phyloP scores from a whole-genome alignment of 73 alveolate genomes.

The Symbiodinium pilosum region DNA sequence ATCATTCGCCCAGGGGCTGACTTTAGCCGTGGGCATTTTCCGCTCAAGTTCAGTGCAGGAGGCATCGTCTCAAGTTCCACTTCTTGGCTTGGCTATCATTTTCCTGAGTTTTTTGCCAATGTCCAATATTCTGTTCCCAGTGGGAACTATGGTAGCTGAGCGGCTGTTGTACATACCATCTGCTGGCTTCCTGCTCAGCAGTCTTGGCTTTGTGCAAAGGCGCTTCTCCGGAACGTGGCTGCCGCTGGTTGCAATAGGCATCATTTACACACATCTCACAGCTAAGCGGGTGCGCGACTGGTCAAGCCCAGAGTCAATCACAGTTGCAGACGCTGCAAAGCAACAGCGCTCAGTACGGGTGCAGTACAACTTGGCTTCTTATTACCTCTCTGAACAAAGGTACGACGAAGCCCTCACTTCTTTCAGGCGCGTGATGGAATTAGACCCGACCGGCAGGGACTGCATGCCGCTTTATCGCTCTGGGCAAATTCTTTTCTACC shows the following conservation, averaged over 20 bases:
- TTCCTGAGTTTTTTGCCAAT: conserved; percentile 54
- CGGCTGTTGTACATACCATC: conserved; percentile 91
- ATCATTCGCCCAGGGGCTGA: not conserved
- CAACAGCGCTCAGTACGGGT: conserved; percentile 47
- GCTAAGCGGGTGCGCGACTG: conserved; percentile 41
- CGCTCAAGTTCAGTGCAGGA: not conserved
- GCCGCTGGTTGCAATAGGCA: not conserved
- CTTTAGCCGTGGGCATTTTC: not conserved
- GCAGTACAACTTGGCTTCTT: conserved; percentile 55
- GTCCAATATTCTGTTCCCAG: conserved; percentile 86
- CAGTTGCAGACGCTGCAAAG: conserved; percentile 45
- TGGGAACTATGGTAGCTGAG: conserved; percentile 85
- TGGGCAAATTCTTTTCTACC: conserved; percentile 70
- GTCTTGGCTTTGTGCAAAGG: not conserved
- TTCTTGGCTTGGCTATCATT: conserved; percentile 48
- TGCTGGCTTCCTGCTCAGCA: conserved; percentile 20
- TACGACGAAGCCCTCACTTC: conserved; percentile 49
- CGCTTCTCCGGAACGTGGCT: not conserved
- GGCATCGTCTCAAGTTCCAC: not conserved
- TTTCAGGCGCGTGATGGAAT: conserved; percentile 22
- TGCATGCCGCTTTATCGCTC: conserved; percentile 51
- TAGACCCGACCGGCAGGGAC: conserved; percentile 65
- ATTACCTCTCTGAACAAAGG: conserved; percentile 18
- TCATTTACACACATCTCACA: not conserved
- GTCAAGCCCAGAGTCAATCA: conserved; percentile 38